These are phyloP conservation scores for Heliamphora exappendiculata DNA, from an alignment of 148 eudicot genomes.

Conservation along the genomic window DNA sequence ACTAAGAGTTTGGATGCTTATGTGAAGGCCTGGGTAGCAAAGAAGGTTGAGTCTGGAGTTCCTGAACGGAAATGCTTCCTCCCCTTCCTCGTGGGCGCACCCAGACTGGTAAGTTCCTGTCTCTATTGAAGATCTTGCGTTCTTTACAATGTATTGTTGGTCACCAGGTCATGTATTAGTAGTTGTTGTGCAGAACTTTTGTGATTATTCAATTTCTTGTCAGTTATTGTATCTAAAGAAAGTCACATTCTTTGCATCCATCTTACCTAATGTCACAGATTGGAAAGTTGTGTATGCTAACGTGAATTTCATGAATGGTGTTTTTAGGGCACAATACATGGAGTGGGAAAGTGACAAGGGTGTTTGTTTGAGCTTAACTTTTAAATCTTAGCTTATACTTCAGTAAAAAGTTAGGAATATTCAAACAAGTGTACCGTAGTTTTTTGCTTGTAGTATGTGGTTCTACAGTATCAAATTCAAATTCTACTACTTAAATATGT, in stretches of 20 bases:
- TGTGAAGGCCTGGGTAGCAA: conserved; percentile 32
- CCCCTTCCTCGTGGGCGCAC: conserved; percentile 45
- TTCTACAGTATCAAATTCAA: no score
- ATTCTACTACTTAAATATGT: no score
- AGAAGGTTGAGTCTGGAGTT: conserved; percentile 33
- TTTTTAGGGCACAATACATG: not conserved
- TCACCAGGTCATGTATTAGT: not conserved
- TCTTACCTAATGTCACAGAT: not conserved
- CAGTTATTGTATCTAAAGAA: not conserved
- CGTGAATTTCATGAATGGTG: not conserved
- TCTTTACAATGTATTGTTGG: not conserved
- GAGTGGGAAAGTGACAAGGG: not conserved
- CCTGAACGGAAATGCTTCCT: conserved; percentile 34
- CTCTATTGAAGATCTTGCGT: not conserved
- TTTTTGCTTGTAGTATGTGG: no score
- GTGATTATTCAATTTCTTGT: not conserved
- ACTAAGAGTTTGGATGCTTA: conserved; percentile 30
- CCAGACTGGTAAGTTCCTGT: conserved; percentile 37
- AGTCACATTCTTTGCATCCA: not conserved
- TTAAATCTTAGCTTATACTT: no score
- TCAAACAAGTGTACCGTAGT: no score
- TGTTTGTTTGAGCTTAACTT: no score
- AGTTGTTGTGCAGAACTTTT: not conserved
- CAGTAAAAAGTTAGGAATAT: no score
- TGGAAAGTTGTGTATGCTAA: not conserved